Evolutionary conservation across 2,329 filamentous ascomycete species (phyloP).

Genomic region (Xylaria sp.): DNA sequence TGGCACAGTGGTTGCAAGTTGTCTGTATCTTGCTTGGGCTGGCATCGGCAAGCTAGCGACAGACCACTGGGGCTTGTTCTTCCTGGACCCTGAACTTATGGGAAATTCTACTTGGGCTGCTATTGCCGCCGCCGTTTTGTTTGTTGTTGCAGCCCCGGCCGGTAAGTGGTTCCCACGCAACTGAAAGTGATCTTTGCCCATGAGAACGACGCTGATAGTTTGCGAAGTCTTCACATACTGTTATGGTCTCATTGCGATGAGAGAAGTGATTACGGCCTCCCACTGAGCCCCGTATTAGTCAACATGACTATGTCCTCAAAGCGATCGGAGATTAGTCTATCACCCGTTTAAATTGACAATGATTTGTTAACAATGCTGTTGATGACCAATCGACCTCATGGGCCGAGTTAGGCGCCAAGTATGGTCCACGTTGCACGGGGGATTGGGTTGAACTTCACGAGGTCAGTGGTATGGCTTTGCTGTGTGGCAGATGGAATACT

Average conservation of each 20-base stretch:
- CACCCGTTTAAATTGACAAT: neutral
- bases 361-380: neutral
- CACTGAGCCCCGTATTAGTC: conserved; percentile 20
- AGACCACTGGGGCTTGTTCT: conserved; percentile 60
- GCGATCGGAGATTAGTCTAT: neutral
- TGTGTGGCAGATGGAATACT: conserved; percentile 1
- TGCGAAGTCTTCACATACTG: conserved; percentile 58
- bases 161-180: conserved; percentile 51
- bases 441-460: neutral
- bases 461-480: neutral
- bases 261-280: conserved; percentile 52
- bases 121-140: conserved; percentile 56
- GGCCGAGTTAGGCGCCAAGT: conserved; percentile 5
- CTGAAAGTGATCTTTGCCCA: neutral
- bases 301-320: neutral
- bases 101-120: conserved; percentile 56
- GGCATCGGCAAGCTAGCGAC: conserved; percentile 59
- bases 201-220: conserved; percentile 35
- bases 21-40: conserved; percentile 61
- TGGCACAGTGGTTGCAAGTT: conserved; percentile 54
- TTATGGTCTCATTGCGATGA: conserved; percentile 61
- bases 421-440: neutral
- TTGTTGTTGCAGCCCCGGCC: conserved; percentile 56
- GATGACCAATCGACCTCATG: neutral
- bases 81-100: conserved; percentile 58